Conservation (phyloP, 2,329 filamentous ascomycete genomes). For the Scedosporium apiospermum region DNA sequence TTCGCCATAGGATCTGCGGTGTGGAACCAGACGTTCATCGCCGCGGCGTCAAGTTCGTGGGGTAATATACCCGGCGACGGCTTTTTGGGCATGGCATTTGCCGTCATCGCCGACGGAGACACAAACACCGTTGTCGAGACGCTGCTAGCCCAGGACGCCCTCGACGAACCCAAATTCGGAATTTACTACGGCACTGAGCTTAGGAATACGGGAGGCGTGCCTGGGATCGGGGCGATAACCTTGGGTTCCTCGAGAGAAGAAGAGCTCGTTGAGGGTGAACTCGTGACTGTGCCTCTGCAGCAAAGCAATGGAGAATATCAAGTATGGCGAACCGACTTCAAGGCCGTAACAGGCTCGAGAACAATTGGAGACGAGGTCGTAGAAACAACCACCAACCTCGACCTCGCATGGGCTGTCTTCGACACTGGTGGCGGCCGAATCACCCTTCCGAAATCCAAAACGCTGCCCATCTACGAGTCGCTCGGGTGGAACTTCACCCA, state of each 20-base stretch:
- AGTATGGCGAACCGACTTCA: constrained; percentile 20
- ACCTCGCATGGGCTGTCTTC: constrained; percentile 15
- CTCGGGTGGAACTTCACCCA: constrained; percentile 25
- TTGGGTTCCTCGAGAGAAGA: constrained; percentile 22
- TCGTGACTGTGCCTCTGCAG: constrained; percentile 12
- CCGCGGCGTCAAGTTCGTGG: constrained; percentile 19
- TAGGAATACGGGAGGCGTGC: constrained; percentile 6
- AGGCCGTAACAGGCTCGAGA: constrained; percentile 11
- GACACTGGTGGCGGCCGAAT: constrained; percentile 22
- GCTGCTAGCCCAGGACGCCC: constrained; percentile 17
- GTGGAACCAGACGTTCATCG: constrained; percentile 19
- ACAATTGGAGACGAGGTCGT: background rate
- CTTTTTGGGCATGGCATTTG: constrained; percentile 24
- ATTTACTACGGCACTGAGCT: constrained; percentile 18
- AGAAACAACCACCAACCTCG: constrained; percentile 1
- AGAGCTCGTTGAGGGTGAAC: constrained; percentile 16
- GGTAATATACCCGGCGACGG: constrained; percentile 19
- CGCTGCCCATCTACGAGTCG: constrained; percentile 19
- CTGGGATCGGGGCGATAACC: constrained; percentile 19
- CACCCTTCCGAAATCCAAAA: constrained; percentile 15
- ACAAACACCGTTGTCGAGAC: constrained; percentile 22
- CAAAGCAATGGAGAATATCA: constrained; percentile 13
- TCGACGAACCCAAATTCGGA: constrained; percentile 22
- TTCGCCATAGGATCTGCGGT: constrained; percentile 12
- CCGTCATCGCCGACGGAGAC: constrained; percentile 18